These are phyloP conservation scores for Talaromyces sp. DNA, from an alignment of 2,329 filamentous ascomycete species.

Conservation along the genomic window DNA sequence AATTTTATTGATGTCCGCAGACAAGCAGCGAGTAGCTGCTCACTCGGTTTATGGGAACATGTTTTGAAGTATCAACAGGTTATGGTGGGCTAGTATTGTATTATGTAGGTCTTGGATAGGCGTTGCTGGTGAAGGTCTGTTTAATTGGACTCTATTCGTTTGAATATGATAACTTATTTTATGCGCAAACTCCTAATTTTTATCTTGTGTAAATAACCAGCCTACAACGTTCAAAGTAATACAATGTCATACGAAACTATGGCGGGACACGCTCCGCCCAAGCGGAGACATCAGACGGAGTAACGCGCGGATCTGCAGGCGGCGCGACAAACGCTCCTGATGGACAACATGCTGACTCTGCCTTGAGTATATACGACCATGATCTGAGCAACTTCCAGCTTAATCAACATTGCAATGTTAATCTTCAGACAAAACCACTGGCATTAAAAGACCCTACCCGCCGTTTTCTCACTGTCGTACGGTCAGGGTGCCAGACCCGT, in stretches of 20 bases:
- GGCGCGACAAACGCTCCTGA: constrained; percentile 7
- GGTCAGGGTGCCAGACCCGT: background rate
- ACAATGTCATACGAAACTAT: background rate
- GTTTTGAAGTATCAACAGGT: background rate
- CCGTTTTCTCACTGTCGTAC: background rate
- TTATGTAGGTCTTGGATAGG: constrained; percentile 1
- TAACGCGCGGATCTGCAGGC: constrained; percentile 9
- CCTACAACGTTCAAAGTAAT: background rate
- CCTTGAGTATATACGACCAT: background rate
- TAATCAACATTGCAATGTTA: background rate
- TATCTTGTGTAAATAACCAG: background rate
- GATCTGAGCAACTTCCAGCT: background rate
- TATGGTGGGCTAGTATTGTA: background rate
- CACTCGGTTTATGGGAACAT: background rate
- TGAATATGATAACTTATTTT: background rate
- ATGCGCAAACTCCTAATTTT: background rate
- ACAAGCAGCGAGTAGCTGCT: background rate
- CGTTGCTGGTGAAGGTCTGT: background rate
- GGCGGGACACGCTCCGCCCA: background rate
- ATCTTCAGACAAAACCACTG: background rate
- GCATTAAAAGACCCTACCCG: background rate
- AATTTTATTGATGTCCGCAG: background rate
- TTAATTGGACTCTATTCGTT: background rate
- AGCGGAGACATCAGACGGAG: background rate
- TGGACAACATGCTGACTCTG: background rate